A percentile compares a stretch with the other conserved stretches of the same genome.
These are phyloP conservation scores for Starmerella ratchasimensis DNA, from an alignment of 805 yeast genomes.

Conservation along the genomic window DNA sequence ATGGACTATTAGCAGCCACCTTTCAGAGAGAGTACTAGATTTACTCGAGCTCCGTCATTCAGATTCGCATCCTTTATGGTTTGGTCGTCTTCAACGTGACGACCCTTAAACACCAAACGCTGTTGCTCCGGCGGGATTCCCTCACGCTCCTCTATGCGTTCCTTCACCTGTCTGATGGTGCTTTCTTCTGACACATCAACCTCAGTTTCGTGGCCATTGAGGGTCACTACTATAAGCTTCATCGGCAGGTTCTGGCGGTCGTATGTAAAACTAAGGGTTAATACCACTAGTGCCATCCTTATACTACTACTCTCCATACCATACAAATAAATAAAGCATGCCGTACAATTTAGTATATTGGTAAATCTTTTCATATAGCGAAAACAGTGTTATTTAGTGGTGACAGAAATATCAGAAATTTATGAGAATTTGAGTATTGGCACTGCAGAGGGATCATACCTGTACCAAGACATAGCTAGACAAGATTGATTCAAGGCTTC, in stretches of 20 bases:
- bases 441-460: too few relatives aligned
- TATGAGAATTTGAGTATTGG: too few relatives aligned
- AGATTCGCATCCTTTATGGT: slow-evolving; percentile 63
- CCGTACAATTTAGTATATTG: too few relatives aligned
- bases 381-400: too few relatives aligned
- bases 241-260: slow-evolving; percentile 4
- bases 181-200: slow-evolving; percentile 25
- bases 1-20: slow-evolving; percentile 47
- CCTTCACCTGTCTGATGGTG: slow-evolving; percentile 59
- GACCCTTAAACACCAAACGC: slow-evolving; percentile 77
- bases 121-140: slow-evolving; percentile 97
- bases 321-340: too few relatives aligned
- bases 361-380: too few relatives aligned
- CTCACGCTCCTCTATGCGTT: slow-evolving; percentile 85
- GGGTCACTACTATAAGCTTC: slow-evolving; percentile 18
- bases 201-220: slow-evolving; percentile 22
- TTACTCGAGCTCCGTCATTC: slow-evolving; percentile 73
- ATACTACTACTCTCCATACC: too few relatives aligned
- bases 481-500: too few relatives aligned
- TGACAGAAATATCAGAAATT: too few relatives aligned
- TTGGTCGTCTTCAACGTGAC: slow-evolving; percentile 74
- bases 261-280: too few relatives aligned
- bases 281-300: too few relatives aligned
- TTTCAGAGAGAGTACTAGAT: slow-evolving; percentile 80
- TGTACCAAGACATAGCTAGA: too few relatives aligned